phyloP scores from a whole-genome alignment of 2,329 filamentous ascomycete species.

The Diaporthe velutina region DNA sequence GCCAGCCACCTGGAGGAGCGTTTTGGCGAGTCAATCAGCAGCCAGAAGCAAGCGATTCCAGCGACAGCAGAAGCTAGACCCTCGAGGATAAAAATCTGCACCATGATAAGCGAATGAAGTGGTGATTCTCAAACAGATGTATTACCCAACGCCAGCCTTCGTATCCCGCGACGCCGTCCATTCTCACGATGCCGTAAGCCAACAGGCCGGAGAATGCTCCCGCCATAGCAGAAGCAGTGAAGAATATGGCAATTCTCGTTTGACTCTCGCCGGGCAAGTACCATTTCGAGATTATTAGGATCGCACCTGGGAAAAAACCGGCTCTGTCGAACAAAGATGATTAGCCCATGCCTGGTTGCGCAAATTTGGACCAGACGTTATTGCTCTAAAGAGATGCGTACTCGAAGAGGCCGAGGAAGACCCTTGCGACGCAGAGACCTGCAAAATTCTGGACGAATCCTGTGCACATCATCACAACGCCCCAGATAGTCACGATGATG shows the following conservation, averaged over 20 bases:
- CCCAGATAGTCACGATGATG: slow-evolving; percentile 58
- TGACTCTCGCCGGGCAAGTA: slow-evolving; percentile 64
- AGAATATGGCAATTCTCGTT: slow-evolving; percentile 58
- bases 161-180: slow-evolving; percentile 57
- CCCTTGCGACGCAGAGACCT: slow-evolving; percentile 56
- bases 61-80: slow-evolving; percentile 57
- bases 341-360: background rate
- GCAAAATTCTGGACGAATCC: slow-evolving; percentile 57
- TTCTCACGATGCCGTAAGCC: slow-evolving; percentile 61
- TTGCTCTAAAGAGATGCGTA: background rate
- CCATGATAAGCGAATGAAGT: fast-evolving
- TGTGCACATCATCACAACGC: slow-evolving; percentile 60
- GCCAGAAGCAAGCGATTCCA: slow-evolving; percentile 56
- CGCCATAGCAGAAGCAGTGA: slow-evolving; percentile 56
- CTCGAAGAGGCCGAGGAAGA: slow-evolving; percentile 60
- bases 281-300: slow-evolving; percentile 62
- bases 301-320: slow-evolving; percentile 57
- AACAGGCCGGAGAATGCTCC: slow-evolving; percentile 58
- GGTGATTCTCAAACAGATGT: fast-evolving
- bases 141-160: slow-evolving; percentile 61
- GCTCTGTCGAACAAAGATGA: slow-evolving; percentile 42
- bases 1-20: slow-evolving; percentile 54
- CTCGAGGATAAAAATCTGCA: slow-evolving; percentile 64
- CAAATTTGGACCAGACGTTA: background rate
- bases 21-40: slow-evolving; percentile 59